Base-by-base conservation (phyloP, 805 yeast species). In the Blastobotrys americana region DNA sequence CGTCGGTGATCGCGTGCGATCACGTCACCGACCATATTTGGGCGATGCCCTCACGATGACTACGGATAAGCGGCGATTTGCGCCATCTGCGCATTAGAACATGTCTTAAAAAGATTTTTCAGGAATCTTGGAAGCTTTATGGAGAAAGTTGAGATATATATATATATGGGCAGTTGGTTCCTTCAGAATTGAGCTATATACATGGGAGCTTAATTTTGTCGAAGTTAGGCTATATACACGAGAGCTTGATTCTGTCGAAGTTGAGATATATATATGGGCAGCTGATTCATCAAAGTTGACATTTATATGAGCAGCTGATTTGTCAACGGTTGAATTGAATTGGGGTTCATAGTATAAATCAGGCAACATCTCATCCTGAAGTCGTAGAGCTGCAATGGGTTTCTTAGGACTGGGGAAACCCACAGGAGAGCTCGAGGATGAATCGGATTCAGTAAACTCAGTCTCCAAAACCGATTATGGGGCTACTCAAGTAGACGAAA, bases 391-490 rank as follows among this genome's bases (percentile, higher is more conserved):
- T n/a, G n/a, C 17, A 34, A 13, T 37, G 22, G 40, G n/a, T 13
- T 17, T 18, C 40, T 16, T 13, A 16, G 15, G 28, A 13, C n/a
- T 17, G 35, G 34, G n/a, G 9, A 17, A 16, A 8, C 20, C 5
- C 3, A n/a, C 42, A 5, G 27, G 27, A 37, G 40, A 20, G n/a
- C n/a, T 9, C 3, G 16, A 10, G 4, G 42, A 25, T 21, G 41
- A 22, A 3, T 37, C 8, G 23, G 16, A 37, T 21, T 22, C 3
- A 33, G 23, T 5, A 22, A 17, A n/a, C n/a, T 13, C 3, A 5
- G n/a, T 13, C 34, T 3, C 38, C 33, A n/a, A 41, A 18, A 19
- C 20, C 16, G 31, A 19, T 39, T 34, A 33, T 20, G 44, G 41
- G 16, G 18, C 19, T 34, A 16, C 20, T 16, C 37, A 34, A 16